Base-by-base conservation (phyloP, 768 basidiomycete species). In the Boletus rufocinnamomeus region DNA sequence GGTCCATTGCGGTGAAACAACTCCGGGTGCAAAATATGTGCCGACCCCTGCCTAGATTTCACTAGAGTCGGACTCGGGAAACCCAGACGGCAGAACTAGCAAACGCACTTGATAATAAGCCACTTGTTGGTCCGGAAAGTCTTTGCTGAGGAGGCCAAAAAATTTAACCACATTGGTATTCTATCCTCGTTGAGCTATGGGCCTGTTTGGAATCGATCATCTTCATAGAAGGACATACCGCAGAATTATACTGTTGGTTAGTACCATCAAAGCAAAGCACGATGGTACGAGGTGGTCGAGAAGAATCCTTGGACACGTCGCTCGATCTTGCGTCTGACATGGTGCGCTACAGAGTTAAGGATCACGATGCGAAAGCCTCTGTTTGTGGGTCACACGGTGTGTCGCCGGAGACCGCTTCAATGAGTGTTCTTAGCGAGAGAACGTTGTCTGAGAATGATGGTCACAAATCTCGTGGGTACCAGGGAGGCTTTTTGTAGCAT, bases 261-360 rank as follows among this genome's bases (percentile, higher is more conserved):
- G 88, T 89, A 14, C 88, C 88, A 62, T 90, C 88, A 65, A 90
- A 90, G 69, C 85, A 88, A 25, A 89, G 74, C 32, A 89, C 75
- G 30, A 88, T 77, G 0, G 79, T 79, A 34, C 82, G 79, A 11
- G 77, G 66, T 43, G 57, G 53, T 13, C 58, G 56, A 34, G 21
- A 25, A 23, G 45, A 48, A 35, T 52, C 55, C 14, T 30, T 8
- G 8, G 57, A 50, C 8, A 51, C 6, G 27, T 60, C 34, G 30
- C 37, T 52, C 11, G 32, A 38, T 27, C 47, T 56, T 14, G 27
- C 17, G 45, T 62, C 56, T 23, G 63, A 56, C 70, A 72, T 74
- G 35, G n/a, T 48, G 41, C 13, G 11, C 16, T 23, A 19, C n/a
- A 7, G 32, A 27, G 40, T 35, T 1, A 40, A 30, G 7, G 53